Conservation (phyloP, 139 green algal genomes). For the Desmodesmus armatus region DNA sequence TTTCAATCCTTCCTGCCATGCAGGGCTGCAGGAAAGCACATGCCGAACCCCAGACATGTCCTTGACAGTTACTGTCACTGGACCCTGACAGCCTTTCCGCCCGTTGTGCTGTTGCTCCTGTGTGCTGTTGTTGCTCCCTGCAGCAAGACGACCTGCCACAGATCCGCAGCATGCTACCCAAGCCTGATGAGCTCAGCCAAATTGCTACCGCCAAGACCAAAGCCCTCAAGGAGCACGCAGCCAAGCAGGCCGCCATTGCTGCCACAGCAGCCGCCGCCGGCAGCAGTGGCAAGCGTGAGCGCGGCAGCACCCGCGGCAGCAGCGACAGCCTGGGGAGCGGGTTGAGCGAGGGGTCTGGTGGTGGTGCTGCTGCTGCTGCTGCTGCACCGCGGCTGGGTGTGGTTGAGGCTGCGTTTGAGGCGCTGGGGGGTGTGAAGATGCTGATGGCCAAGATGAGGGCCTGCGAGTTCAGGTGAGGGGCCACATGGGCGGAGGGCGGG, state of each 20-base stretch:
- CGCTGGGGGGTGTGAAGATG: slow-evolving; percentile 15
- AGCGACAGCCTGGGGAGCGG: not conserved
- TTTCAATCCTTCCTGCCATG: no score
- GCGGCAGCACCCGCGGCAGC: not conserved
- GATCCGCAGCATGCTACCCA: slow-evolving; percentile 36
- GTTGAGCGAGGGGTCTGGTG: not conserved
- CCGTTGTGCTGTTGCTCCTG: not conserved
- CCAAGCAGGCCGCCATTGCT: not conserved
- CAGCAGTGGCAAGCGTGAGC: not conserved
- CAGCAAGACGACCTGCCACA: slow-evolving; percentile 33
- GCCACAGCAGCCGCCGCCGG: slow-evolving; percentile 4
- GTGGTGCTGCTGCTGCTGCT: not conserved
- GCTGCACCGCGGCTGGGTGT: slow-evolving; percentile 33
- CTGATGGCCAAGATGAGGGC: slow-evolving; percentile 38
- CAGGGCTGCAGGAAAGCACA: no score
- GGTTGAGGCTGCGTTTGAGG: slow-evolving; percentile 30
- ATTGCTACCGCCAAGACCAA: no score
- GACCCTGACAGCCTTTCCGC: no score
- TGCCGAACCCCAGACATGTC: no score
- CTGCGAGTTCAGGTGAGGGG: slow-evolving; percentile 27
- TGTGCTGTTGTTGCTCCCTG: not conserved
- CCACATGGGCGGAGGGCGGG: no score
- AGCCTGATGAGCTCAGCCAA: slow-evolving; percentile 21
- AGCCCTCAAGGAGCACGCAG: not conserved
- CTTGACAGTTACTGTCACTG: no score